Evolutionary conservation across 495 filamentous ascomycete genomes (phyloP), one percentile per base, ranked within the genome.

Genomic region (Tetracladium setigerum): DNA sequence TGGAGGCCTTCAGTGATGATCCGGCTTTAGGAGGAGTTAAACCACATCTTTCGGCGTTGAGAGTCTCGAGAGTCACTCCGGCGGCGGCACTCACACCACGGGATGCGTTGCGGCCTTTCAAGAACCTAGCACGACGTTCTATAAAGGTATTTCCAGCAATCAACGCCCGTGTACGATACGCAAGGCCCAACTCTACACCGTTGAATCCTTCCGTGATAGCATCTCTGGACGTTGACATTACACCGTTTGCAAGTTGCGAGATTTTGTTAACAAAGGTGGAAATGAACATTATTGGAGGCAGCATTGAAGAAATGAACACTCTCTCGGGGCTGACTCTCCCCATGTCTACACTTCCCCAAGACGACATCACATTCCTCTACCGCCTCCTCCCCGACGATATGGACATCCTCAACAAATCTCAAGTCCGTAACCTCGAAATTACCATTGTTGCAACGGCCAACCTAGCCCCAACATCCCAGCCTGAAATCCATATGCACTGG

Each of bases 281-380:
- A n/a, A 69, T 94, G 43, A 56, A 65, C 6, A 60, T 94, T 11
- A 73, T 72, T 37, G 81, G 82, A 17, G 89, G 87, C 39, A 72
- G 64, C 6, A 79, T 88, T 9, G 81, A 84, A 49, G 72, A 80
- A 49, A 67, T 89, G n/a, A 83, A 76, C 41, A 62, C 79, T 38
- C 63, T 66, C 12, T 73, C 79, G 12, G 68, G 70, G 2, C 71
- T 87, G 48, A 47, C 54, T 19, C 69, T 87, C 9, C 86, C 89
- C 0, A 69, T 89, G 17, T 69, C 62, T 38, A 87, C 86, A 53
- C 81, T 79, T 17, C 85, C 89, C 13, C 78, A 85, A 58, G 89
- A 95, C 55, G 87, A 91, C 62, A 65, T 91, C 43, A 92, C 87
- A 5, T 81, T 94, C 55, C 69, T 95, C 43, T 95, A 92, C 65